Evolutionary conservation across 495 filamentous ascomycete species (phyloP).

Genomic region (Aspergillus asperescens): DNA sequence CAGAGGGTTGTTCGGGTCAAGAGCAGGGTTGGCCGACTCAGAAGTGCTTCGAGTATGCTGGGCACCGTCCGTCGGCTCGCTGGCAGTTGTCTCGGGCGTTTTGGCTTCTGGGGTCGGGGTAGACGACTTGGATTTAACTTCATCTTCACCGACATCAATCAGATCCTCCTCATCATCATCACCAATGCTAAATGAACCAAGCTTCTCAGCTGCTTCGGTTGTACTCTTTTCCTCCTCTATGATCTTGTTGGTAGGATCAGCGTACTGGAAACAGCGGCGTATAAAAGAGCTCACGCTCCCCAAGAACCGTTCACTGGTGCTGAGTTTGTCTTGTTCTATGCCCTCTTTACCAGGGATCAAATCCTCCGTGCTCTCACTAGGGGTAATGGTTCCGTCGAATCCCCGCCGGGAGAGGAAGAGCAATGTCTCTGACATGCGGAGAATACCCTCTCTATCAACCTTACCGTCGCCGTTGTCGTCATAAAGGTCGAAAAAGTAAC

Average conservation of each 20-base stretch:
- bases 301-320: slow-evolving; percentile 73
- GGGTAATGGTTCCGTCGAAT: slow-evolving; percentile 64
- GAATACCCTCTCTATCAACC: slow-evolving; percentile 94
- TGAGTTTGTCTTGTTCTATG: slow-evolving; percentile 36
- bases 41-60: slow-evolving; percentile 24
- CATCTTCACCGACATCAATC: slow-evolving; percentile 48
- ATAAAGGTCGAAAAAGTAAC: slow-evolving; percentile 95
- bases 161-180: slow-evolving; percentile 75
- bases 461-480: slow-evolving; percentile 87
- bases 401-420: slow-evolving; percentile 87
- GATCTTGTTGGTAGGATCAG: slow-evolving; percentile 71
- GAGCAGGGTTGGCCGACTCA: slow-evolving; percentile 70
- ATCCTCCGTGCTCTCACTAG: slow-evolving; percentile 40
- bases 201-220: slow-evolving; percentile 37
- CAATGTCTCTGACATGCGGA: slow-evolving; percentile 89
- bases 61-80: slow-evolving; percentile 6
- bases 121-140: slow-evolving; percentile 22
- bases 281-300: slow-evolving; percentile 94
- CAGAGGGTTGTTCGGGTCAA: slow-evolving; percentile 86
- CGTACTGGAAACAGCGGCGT: slow-evolving; percentile 93
- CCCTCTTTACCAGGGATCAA: slow-evolving; percentile 22
- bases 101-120: slow-evolving; percentile 7
- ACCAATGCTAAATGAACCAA: slow-evolving; percentile 70
- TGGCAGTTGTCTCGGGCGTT: slow-evolving; percentile 11
- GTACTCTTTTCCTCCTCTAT: slow-evolving; percentile 17